Percentiles rank a stretch among this genome's conserved stretches.
These are phyloP conservation scores for Solanum verrucosum DNA, from an alignment of 257 asterid species.

Conservation along the genomic window DNA sequence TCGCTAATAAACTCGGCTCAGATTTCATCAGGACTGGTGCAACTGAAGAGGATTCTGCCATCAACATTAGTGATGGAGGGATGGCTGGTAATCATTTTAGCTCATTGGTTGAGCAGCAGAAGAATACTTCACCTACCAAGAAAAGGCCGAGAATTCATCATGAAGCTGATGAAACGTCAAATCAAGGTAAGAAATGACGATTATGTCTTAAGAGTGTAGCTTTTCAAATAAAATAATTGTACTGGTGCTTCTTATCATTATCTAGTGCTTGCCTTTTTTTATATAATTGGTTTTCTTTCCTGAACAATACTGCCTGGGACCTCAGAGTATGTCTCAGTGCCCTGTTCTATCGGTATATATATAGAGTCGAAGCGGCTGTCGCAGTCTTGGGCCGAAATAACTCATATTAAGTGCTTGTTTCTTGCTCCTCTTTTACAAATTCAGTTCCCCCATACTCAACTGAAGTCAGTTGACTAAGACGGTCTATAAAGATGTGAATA, in stretches of 20 bases:
- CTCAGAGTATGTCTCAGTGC: background rate
- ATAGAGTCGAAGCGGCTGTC: background rate
- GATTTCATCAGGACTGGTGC: slow-evolving; percentile 29
- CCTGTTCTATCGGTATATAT: background rate
- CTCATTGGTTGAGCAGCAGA: slow-evolving; percentile 33
- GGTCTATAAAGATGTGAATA: background rate
- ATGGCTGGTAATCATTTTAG: slow-evolving; percentile 23
- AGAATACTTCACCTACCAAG: slow-evolving; percentile 37
- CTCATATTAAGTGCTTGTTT: background rate
- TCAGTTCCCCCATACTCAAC: background rate
- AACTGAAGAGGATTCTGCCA: slow-evolving; percentile 34
- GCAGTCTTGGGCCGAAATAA: background rate
- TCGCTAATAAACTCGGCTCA: slow-evolving; percentile 56
- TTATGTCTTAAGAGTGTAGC: background rate
- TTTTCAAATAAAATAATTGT: background rate
- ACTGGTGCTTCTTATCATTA: background rate
- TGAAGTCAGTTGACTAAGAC: background rate
- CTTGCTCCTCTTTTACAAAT: background rate
- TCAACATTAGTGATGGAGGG: slow-evolving; percentile 40
- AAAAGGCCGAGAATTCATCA: slow-evolving; percentile 38
- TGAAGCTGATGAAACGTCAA: slow-evolving; percentile 33
- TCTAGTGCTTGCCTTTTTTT: background rate
- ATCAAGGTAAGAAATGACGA: slow-evolving; percentile 36
- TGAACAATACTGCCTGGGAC: background rate
- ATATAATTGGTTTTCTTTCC: background rate